phyloP scores from a whole-genome alignment of 768 basidiomycete species.

The Brasilioporus rufonigricans region DNA sequence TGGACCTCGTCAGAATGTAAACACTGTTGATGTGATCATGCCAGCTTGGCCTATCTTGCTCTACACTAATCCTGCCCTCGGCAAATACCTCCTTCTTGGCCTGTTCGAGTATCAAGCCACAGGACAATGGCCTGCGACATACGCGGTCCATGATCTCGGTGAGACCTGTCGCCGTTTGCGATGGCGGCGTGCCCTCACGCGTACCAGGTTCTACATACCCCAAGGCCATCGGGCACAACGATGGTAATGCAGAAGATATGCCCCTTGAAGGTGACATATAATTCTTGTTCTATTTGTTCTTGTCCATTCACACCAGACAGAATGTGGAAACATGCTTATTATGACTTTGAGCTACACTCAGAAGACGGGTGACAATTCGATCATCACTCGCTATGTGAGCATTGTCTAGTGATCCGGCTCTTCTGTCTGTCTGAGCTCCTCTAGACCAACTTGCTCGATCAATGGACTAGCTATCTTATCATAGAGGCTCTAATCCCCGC shows the following conservation, averaged over 20 bases:
- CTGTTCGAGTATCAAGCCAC: slow-evolving; percentile 66
- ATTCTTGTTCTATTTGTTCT: slow-evolving; percentile 13
- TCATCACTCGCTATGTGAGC: slow-evolving; percentile 41
- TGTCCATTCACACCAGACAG: slow-evolving; percentile 31
- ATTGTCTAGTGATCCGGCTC: background rate
- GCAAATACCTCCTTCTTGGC: slow-evolving; percentile 57
- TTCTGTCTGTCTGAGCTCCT: background rate
- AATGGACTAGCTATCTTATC: slow-evolving; percentile 66
- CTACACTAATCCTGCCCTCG: slow-evolving; percentile 53
- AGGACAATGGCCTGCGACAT: slow-evolving; percentile 65
- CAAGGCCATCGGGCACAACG: slow-evolving; percentile 42
- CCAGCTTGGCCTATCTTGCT: slow-evolving; percentile 51
- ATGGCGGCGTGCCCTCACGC: background rate
- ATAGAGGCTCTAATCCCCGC: slow-evolving; percentile 47
- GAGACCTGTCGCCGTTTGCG: slow-evolving; percentile 4
- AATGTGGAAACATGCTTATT: slow-evolving; percentile 74
- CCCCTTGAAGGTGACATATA: slow-evolving; percentile 38
- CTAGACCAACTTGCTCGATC: slow-evolving; percentile 51
- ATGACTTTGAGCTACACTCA: slow-evolving; percentile 65
- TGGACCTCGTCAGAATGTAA: slow-evolving; percentile 32
- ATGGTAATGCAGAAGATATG: slow-evolving; percentile 52
- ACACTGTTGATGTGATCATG: slow-evolving; percentile 55
- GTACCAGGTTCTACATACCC: slow-evolving; percentile 35
- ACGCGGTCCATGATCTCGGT: slow-evolving; percentile 65
- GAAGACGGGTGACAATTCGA: slow-evolving; percentile 48